phyloP scores from a whole-genome alignment of 805 yeast species.

The Lachancea kluyveri region DNA sequence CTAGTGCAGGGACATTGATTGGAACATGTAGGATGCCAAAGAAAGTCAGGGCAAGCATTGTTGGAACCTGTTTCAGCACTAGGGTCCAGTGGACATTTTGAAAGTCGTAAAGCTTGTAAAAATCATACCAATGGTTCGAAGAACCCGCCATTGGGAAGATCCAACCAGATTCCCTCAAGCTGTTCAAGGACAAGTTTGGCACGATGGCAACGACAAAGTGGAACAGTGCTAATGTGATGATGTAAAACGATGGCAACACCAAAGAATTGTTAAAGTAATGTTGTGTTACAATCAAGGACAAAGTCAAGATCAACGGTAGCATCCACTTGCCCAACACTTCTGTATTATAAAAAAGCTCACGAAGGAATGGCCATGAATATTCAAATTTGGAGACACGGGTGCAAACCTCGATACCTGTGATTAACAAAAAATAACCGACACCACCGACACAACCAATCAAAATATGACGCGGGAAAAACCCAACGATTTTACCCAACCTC shows the following conservation, averaged over 20 bases:
- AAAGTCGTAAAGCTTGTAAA: constrained; percentile 69
- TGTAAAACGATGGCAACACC: constrained; percentile 76
- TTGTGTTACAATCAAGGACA: constrained; percentile 54
- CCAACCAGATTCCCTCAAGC: constrained; percentile 76
- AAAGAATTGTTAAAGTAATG: constrained; percentile 58
- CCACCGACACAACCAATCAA: constrained; percentile 98
- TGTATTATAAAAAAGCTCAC: constrained; percentile 33
- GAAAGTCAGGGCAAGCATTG: constrained; percentile 92
- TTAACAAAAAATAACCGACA: constrained; percentile 86
- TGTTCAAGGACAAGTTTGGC: constrained; percentile 57
- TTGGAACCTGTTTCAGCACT: constrained; percentile 66
- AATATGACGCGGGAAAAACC: constrained; percentile 94
- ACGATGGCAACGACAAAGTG: constrained; percentile 60
- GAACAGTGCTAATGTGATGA: constrained; percentile 59
- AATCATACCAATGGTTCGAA: constrained; percentile 83
- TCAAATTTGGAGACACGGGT: constrained; percentile 68
- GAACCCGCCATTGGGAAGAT: constrained; percentile 53
- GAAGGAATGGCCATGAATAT: constrained; percentile 54
- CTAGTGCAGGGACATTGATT: constrained; percentile 94
- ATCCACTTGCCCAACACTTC: constrained; percentile 56
- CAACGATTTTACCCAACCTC: constrained; percentile 78
- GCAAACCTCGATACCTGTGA: constrained; percentile 90
- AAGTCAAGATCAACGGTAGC: constrained; percentile 61
- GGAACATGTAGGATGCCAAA: constrained; percentile 97
- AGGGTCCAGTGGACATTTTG: constrained; percentile 67